A percentile compares a stretch with the other conserved stretches of the same genome.
These are phyloP conservation scores for Saccharomycopsis sp. DNA, from an alignment of 805 yeast genomes.

Conservation along the genomic window DNA sequence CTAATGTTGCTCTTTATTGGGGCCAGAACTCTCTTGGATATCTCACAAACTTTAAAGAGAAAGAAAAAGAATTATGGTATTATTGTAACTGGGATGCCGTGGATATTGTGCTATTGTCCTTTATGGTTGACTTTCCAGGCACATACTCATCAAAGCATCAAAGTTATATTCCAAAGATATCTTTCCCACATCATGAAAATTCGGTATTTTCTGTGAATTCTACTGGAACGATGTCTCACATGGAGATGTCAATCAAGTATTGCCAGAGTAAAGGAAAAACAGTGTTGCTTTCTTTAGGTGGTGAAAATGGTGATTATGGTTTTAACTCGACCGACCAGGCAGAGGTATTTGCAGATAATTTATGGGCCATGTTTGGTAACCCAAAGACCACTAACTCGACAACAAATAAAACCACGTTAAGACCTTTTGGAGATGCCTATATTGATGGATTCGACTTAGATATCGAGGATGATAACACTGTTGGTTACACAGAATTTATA, in stretches of 20 bases:
- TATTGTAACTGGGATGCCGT: constrained; percentile 68
- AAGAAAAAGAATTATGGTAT: constrained; percentile 33
- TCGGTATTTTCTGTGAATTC: constrained; percentile 38
- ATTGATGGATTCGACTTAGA: constrained; percentile 93
- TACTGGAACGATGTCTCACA: constrained; percentile 38
- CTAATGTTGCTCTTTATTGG: constrained; percentile 78
- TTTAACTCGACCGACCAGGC: constrained; percentile 45
- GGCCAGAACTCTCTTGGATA: constrained; percentile 74
- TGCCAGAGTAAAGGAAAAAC: constrained; percentile 61
- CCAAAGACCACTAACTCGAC: constrained; percentile 14
- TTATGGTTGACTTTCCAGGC: constrained; percentile 56
- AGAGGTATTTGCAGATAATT: constrained; percentile 42
- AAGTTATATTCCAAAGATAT: constrained; percentile 12
- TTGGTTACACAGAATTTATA: constrained; percentile 57
- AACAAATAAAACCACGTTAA: constrained; percentile 11
- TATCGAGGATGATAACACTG: constrained; percentile 55
- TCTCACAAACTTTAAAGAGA: constrained; percentile 33
- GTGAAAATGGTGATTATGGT: constrained; percentile 51
- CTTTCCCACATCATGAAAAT: constrained; percentile 26
- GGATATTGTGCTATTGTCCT: constrained; percentile 67
- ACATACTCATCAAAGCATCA: constrained; percentile 22
- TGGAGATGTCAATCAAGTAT: constrained; percentile 51
- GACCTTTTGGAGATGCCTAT: constrained; percentile 43
- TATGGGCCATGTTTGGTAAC: constrained; percentile 48
- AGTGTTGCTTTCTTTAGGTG: constrained; percentile 61